Evolutionary conservation across 805 yeast species (phyloP).

Genomic region (Monosporozyma servazzii): DNA sequence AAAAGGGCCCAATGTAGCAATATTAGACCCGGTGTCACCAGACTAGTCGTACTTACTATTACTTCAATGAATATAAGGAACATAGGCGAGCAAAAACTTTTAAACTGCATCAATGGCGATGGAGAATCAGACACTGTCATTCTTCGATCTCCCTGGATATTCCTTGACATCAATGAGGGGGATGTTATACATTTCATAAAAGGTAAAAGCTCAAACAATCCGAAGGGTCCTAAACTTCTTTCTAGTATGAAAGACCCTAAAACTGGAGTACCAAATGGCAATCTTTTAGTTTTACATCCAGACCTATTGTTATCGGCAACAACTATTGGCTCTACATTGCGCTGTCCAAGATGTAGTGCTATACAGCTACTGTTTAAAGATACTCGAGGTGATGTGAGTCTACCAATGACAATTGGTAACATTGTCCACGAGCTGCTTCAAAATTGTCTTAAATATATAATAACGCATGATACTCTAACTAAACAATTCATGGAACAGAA

Average conservation of each 20-base stretch:
- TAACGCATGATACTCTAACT: slow-evolving; percentile 20
- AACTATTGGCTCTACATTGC: slow-evolving; percentile 61
- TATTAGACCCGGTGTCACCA: slow-evolving; percentile 35
- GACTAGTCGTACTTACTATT: slow-evolving; percentile 21
- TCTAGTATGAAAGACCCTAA: slow-evolving; percentile 24
- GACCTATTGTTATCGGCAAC: slow-evolving; percentile 79
- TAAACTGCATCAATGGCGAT: slow-evolving; percentile 40
- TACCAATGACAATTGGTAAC: slow-evolving; percentile 70
- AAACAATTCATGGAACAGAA: slow-evolving; percentile 23
- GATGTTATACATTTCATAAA: slow-evolving; percentile 57
- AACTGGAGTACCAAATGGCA: slow-evolving; percentile 32
- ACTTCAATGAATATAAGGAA: slow-evolving; percentile 14
- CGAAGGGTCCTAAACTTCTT: slow-evolving; percentile 21
- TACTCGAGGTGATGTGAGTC: slow-evolving; percentile 48
- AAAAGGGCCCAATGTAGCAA: slow-evolving; percentile 36
- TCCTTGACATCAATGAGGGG: slow-evolving; percentile 37
- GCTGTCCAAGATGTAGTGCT: slow-evolving; percentile 65
- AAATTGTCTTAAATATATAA: slow-evolving; percentile 33
- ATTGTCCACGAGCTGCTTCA: slow-evolving; percentile 71
- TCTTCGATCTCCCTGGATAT: slow-evolving; percentile 54
- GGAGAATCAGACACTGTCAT: slow-evolving; percentile 35
- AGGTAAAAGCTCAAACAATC: slow-evolving; percentile 28
- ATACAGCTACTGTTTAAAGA: slow-evolving; percentile 46
- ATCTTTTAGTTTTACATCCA: slow-evolving; percentile 74
- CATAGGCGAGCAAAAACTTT: slow-evolving; percentile 39